Evolutionary conservation across 306 rosid species (phyloP), one percentile per base, ranked within the genome.

Genomic region (Arachis stenosperma): DNA sequence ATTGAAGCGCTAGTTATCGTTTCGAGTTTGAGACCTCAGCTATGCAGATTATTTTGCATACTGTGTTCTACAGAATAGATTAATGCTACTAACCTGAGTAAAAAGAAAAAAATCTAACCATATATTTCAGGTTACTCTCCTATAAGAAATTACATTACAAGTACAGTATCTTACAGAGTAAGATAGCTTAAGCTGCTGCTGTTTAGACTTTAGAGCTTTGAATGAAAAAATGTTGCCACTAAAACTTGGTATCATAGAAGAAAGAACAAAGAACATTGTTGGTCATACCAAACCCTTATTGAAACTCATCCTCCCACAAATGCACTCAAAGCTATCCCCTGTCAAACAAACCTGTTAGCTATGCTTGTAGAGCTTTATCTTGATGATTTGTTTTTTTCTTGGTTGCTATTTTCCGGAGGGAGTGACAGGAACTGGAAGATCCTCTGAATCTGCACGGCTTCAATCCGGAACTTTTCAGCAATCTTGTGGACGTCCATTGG

Each of bases 351-450:
- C 67, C 9, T 46, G 78, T 71, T 57, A 65, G 79, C 59, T 53
- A 61, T 60, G 65, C 69, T 40, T 30, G 54, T 53, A 15, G 10
- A 40, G 76, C 59, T n/a, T 63, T 44, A 61, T 67, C 69, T 73
- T 50, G 76, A 55, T 5, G 15, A 52, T 6, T 8, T 80, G 65
- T 75, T 75, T 57, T 80, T 73, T 44, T 81, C 82, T 79, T 78
- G 73, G 47, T 61, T 80, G 70, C 55, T 77, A 52, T 77, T 81
- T 83, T 91, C 92, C 5, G 91, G 90, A 75, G 99, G 98, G 66
- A 84, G 75, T 22, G 97, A 84, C 43, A 91, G 51, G 69, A 89
- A 95, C 81, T 87, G 90, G 77, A 90, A 39, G 66, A 90, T 83
- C 77, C 67, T 86, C 62, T 75, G 79, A 73, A 95, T 75, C 84